Percentiles rank a stretch among this genome's conserved stretches.
phyloP scores from a whole-genome alignment of 495 filamentous ascomycete species.

The Trichoderma gamsii region DNA sequence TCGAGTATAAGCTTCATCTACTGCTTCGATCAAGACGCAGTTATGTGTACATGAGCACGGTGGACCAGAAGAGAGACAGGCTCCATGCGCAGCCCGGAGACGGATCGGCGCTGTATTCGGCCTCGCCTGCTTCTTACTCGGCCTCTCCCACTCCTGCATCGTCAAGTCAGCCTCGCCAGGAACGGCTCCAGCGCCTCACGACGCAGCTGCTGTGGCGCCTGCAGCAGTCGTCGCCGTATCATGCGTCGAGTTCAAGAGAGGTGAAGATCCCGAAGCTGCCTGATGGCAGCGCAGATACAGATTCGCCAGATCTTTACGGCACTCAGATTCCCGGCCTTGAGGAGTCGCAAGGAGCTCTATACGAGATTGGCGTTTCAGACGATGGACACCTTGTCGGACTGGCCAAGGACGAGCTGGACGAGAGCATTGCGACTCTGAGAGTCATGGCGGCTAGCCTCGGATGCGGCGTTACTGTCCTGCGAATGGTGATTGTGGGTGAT shows the following conservation, averaged over 20 bases:
- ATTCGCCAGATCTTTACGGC: slow-evolving; percentile 51
- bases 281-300: slow-evolving; percentile 48
- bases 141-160: slow-evolving; percentile 3
- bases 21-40: slow-evolving; percentile 70
- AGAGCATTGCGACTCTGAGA: slow-evolving; percentile 74
- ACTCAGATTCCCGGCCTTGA: slow-evolving; percentile 76
- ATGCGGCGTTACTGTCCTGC: slow-evolving; percentile 76
- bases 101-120: not conserved
- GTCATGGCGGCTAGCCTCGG: slow-evolving; percentile 90
- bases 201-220: slow-evolving; percentile 93
- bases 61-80: slow-evolving; percentile 16
- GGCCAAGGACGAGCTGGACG: slow-evolving; percentile 84
- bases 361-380: slow-evolving; percentile 94
- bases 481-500: slow-evolving; percentile 77
- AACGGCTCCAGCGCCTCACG: slow-evolving; percentile 81
- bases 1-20: slow-evolving; percentile 95
- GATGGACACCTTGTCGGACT: slow-evolving; percentile 88
- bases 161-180: slow-evolving; percentile 58
- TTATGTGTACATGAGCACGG: slow-evolving; percentile 55
- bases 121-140: not conserved
- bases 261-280: slow-evolving; percentile 69
- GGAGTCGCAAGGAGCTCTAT: slow-evolving; percentile 85
- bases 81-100: slow-evolving; percentile 40
- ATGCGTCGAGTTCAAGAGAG: slow-evolving; percentile 61
- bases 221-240: slow-evolving; percentile 89